phyloP scores from a whole-genome alignment of 257 asterid genomes.

The Lithospermum erythrorhizon region DNA sequence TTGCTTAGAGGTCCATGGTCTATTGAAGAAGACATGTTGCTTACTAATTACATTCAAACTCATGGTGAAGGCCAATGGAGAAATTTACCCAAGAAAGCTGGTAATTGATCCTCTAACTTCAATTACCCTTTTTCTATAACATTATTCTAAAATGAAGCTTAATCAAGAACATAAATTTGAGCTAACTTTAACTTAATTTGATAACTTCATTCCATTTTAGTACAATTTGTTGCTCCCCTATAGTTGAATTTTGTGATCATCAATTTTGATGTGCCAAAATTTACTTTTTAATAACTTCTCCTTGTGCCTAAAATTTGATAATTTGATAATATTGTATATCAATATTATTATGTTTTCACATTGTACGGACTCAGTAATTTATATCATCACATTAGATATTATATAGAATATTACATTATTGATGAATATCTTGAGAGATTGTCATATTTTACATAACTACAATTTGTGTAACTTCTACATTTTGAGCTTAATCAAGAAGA shows the following conservation, averaged over 20 bases:
- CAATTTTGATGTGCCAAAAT: background rate
- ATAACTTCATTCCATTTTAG: background rate
- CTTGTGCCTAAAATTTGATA: too few species aligned
- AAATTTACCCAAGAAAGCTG: constrained; percentile 44
- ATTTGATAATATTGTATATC: too few species aligned
- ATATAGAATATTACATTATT: too few species aligned
- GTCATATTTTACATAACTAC: too few species aligned
- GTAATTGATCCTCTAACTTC: constrained; percentile 3
- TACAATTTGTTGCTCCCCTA: background rate
- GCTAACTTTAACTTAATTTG: too few species aligned
- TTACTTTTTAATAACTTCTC: background rate
- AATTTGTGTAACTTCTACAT: too few species aligned
- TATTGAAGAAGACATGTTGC: constrained; percentile 30
- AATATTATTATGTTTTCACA: too few species aligned
- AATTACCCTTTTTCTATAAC: background rate
- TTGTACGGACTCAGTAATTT: too few species aligned
- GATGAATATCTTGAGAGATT: too few species aligned
- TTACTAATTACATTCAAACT: constrained; percentile 31
- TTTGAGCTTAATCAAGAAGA: background rate
- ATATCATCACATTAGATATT: too few species aligned
- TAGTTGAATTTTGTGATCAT: background rate
- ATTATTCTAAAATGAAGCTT: background rate
- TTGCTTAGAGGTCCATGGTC: constrained; percentile 50
- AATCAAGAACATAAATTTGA: background rate
- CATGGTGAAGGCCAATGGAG: constrained; percentile 60